Evolutionary conservation across 2,329 filamentous ascomycete genomes (phyloP), one percentile per base, ranked within the genome.

Genomic region (Fusarium compactum): DNA sequence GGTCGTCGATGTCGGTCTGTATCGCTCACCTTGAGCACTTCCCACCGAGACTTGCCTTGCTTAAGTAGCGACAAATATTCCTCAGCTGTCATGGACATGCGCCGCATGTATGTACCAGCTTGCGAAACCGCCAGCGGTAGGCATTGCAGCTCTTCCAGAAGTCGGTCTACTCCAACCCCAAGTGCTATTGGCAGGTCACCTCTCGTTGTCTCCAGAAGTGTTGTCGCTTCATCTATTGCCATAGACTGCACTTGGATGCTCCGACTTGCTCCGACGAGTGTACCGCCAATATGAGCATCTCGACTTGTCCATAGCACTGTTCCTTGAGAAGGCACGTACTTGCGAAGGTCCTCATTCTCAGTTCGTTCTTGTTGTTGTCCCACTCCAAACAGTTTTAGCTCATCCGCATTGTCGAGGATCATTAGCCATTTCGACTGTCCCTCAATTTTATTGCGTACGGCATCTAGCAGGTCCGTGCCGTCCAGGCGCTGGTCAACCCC

Each of bases 401-500:
- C 44, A 30, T 69, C 63, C 1, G 63, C 63, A 12, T 67, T 69
- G 6, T 67, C 63, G 0, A 69, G 24, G 2, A 69, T 18, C n/a
- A 69, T 55, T 0, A 69, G 6, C 66, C 63, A 69, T 38, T 41
- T 25, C 2, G 43, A 29, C 30, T 7, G 40, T n/a, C 9, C 24
- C 52, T 67, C 63, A 34, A 69, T 64, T 6, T 5, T 10, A 5
- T 22, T 22, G 12, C 56, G 44, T 2, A 69, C 59, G 0, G 66
- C 56, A 18, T 45, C 12, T 1, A 69, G 27, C 15, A 80, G 34
- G 6, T 72, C 66, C 9, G 62, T 20, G 12, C 69, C 75, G 22
- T 72, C 67, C 12, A 78, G 62, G 20, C 62, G 63, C 16, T 43
- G 25, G 34, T 68, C 55, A 18, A 80, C 29, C 6, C 70, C 47